Evolutionary conservation across 2,329 filamentous ascomycete genomes (phyloP), one percentile per base, ranked within the genome.

Genomic region (Pleochaeta shiraiana): DNA sequence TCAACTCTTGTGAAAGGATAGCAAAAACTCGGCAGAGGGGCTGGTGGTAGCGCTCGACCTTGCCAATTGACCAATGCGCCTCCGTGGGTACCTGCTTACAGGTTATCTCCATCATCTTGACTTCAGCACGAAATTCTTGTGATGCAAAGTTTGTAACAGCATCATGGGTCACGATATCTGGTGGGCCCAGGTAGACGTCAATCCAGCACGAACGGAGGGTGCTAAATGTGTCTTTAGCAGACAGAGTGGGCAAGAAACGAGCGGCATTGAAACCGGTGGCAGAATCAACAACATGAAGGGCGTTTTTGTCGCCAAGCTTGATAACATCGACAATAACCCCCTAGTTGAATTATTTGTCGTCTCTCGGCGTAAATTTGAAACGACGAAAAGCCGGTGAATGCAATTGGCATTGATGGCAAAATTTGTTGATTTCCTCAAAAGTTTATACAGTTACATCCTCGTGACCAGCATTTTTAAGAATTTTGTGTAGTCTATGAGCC

Each of bases 311-410:
- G 24, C 28, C 53, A 14, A 59, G 53, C 53, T 57, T 57, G 34
- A n/a, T n/a, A 59, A 65, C 57, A 60, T 65, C 47, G 26, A 65
- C 53, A 19, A 65, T 47, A 6, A 65, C 26, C 5, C 37, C 14
- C 16, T 65, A 63, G 24, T 65, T 65, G 37, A 65, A 65, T 3
- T 61, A 9, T 12, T 11, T 31, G 31, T 60, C 55, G 28, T 60
- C 21, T 28, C 24, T 34, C 19, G 39, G 33, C 19, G 28, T 63
- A 26, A 63, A 63, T 55, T 63, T 63, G 26, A 63, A 63, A 24
- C 21, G 47, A 12, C 55, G 16, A 34, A 30, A 30, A 28, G 55
- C 28, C 11, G 28, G 7, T 12, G 28, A 33, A 34, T 60, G 1
- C 6, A 60, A 14, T 37, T 60, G 26, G 21, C 14, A 60, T 60